Base-by-base conservation (phyloP, 257 asterid genomes). In the Cinchona pubescens region DNA sequence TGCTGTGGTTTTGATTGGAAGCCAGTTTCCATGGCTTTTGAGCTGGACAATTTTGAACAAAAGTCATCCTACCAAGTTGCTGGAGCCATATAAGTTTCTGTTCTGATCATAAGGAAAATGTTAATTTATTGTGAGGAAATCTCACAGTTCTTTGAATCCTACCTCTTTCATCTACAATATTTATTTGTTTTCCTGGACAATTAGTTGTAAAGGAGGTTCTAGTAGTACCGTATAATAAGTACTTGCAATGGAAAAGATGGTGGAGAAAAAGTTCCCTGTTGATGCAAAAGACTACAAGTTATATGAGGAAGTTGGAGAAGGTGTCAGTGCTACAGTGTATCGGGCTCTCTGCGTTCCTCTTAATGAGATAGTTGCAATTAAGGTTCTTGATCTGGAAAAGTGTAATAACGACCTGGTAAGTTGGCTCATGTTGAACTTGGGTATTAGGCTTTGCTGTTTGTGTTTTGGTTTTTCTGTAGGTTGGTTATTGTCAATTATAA, bases 301-400 rank as follows among this genome's bases (percentile, higher is more conserved):
- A 79, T 84, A 77, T 23, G 99, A 95, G 86, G 97, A 95, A 87
- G 87, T 93, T 72, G 99, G 99, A 81, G 98, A 95, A 80, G 99
- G 99, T 69, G 99, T 95, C 79, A 95, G 99, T 81, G 96, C 99
- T 30, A 86, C 97, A 55, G 99, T 95, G 35, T 87, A 87, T 75
- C 88, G 90, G 80, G 99, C 99, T 69, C 88, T 86, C 61, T 95
- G 99, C 61, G 38, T 91, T 77, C 99, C 98, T 0, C 90, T 87
- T 56, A 82, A 91, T 61, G 97, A 87, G 85, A 79, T 67, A 56
- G 97, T 95, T 79, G 99, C 99, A 38, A 91, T 95, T 88, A 95
- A 95, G 89, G 98, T 93, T 89, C 97, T 95, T 72, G 99, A 95
- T 86, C 93, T 95, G 63, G 99, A 95, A 83, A 95, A 88, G 85